Evolutionary conservation across 148 eudicot genomes (phyloP).

Genomic region (Persicaria maculosa): DNA sequence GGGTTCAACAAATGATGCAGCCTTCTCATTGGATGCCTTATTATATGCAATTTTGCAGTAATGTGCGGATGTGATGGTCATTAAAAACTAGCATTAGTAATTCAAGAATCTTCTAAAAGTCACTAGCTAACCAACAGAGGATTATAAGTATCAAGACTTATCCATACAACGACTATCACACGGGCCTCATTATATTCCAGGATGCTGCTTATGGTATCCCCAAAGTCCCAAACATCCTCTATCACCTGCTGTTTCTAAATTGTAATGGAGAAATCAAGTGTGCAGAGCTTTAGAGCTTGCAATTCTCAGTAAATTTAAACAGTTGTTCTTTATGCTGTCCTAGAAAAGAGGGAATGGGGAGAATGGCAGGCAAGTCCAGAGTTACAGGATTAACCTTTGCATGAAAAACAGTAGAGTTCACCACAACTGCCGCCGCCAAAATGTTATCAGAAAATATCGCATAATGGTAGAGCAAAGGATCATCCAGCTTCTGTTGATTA

Average conservation of each 20-base stretch:
- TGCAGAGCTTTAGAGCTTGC: background rate
- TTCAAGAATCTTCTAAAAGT: too few relatives aligned
- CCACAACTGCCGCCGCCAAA: slow-evolving; percentile 90
- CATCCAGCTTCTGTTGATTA: slow-evolving; percentile 57
- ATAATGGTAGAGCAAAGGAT: slow-evolving; percentile 74
- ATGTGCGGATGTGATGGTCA: too few relatives aligned
- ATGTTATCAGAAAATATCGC: slow-evolving; percentile 86
- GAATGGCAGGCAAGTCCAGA: background rate
- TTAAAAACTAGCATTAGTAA: too few relatives aligned
- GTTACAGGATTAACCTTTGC: slow-evolving; percentile 55
- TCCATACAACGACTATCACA: background rate
- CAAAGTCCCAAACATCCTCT: background rate
- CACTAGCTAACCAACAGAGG: background rate
- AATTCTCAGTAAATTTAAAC: background rate
- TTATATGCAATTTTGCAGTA: too few relatives aligned
- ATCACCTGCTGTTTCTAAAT: background rate
- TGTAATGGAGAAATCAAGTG: background rate
- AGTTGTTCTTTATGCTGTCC: background rate
- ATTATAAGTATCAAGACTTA: background rate
- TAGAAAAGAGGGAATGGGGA: background rate
- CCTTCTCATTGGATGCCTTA: too few relatives aligned
- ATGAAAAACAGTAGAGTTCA: slow-evolving; percentile 74
- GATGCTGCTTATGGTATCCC: background rate
- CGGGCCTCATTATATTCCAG: background rate
- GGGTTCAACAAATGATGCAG: too few relatives aligned